These are phyloP conservation scores for Pseudonitzschia pungens DNA, from an alignment of 108 stramenopile species.

Conservation along the genomic window DNA sequence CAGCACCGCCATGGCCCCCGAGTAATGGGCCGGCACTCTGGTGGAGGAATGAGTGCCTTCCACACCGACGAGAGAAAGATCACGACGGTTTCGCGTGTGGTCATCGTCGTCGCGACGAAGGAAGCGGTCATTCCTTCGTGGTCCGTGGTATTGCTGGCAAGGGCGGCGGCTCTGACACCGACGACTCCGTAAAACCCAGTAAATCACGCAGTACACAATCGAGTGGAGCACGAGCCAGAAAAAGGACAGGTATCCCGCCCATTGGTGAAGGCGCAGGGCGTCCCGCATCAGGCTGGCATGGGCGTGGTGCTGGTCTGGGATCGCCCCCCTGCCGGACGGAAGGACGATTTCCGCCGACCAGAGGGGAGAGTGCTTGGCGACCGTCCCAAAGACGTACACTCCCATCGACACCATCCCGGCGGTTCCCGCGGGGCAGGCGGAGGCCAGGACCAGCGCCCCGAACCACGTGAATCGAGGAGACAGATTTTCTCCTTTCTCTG, in stretches of 20 bases:
- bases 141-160: too few relatives aligned
- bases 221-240: background rate
- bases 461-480: background rate
- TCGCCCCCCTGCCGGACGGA: background rate
- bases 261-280: conserved; percentile 3
- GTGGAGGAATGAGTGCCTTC: background rate
- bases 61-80: background rate
- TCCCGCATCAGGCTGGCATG: background rate
- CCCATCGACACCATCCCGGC: conserved; percentile 5
- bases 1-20: background rate
- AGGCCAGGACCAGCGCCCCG: background rate
- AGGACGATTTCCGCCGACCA: background rate
- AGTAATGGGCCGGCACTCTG: background rate
- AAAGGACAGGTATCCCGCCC: conserved; percentile 1
- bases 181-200: background rate
- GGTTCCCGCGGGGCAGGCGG: background rate
- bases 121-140: too few relatives aligned
- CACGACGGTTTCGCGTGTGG: too few relatives aligned
- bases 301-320: background rate
- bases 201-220: background rate
- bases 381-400: background rate
- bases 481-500: background rate
- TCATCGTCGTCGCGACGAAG: too few relatives aligned
- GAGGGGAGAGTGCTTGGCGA: background rate
- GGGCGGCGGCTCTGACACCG: background rate